These are phyloP conservation scores for Botrytis galanthina DNA, from an alignment of 2,329 filamentous ascomycete genomes.

Conservation along the genomic window DNA sequence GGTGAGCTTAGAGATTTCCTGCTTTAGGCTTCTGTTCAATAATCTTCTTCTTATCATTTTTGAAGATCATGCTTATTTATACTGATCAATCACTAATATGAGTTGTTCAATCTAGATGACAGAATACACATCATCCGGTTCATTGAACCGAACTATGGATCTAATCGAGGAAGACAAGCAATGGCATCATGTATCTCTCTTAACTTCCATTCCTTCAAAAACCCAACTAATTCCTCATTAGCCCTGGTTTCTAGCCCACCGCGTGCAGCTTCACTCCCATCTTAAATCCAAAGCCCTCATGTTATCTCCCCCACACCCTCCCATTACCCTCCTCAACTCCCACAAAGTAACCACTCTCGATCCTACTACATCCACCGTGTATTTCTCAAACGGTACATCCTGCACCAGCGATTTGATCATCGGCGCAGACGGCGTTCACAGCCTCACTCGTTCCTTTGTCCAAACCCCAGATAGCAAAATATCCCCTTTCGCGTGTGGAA, in stretches of 20 bases:
- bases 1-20: background rate
- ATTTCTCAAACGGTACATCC: constrained; percentile 45
- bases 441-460: background rate
- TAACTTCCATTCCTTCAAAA: background rate
- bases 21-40: background rate
- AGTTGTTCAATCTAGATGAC: constrained; percentile 28
- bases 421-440: constrained; percentile 14
- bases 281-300: constrained; percentile 49
- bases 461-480: background rate
- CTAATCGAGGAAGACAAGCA: constrained; percentile 40
- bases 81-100: background rate
- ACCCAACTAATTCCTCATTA: background rate
- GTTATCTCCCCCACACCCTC: constrained; percentile 39
- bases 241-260: constrained; percentile 53
- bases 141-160: constrained; percentile 21
- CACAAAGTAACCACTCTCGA: constrained; percentile 47
- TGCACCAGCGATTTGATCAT: background rate
- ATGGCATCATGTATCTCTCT: constrained; percentile 46
- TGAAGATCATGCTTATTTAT: background rate
- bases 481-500: constrained; percentile 23
- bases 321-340: constrained; percentile 43
- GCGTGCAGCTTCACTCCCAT: constrained; percentile 51
- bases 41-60: background rate
- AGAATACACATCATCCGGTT: constrained; percentile 30
- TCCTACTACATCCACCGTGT: constrained; percentile 42